Conservation (phyloP, 106 monocot genomes). For the Alisma plantagoaquatica region DNA sequence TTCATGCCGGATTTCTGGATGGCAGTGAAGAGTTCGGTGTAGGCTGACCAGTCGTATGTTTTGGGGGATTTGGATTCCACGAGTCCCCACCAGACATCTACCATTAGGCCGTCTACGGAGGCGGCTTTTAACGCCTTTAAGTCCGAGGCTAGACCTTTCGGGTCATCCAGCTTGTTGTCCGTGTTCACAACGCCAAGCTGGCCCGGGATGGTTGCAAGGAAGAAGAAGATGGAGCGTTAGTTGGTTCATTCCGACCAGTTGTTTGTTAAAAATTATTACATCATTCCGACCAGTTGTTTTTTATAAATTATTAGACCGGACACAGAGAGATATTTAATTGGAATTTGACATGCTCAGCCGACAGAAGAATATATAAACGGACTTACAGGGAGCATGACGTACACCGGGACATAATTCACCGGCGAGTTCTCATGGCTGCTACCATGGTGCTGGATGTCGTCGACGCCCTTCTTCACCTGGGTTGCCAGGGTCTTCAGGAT, state of each 20-base stretch:
- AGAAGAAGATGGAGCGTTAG: too few relatives aligned
- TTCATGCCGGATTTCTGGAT: constrained; percentile 29
- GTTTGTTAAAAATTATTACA: too few relatives aligned
- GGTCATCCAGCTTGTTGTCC: constrained; percentile 24
- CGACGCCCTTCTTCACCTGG: too few relatives aligned
- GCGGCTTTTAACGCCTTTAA: constrained; percentile 25
- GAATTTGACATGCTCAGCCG: background rate
- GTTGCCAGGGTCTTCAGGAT: too few relatives aligned
- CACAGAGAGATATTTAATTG: background rate
- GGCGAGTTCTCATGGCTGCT: constrained; percentile 14
- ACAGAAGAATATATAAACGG: background rate
- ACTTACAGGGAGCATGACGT: constrained; percentile 48
- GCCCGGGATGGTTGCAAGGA: background rate
- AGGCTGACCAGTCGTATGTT: constrained; percentile 33
- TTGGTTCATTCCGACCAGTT: too few relatives aligned
- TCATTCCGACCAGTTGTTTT: too few relatives aligned
- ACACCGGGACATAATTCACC: constrained; percentile 43
- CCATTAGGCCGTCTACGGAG: constrained; percentile 42
- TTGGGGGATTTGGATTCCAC: constrained; percentile 21
- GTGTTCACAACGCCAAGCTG: constrained; percentile 21
- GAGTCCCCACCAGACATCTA: constrained; percentile 53
- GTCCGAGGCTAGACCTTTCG: constrained; percentile 11
- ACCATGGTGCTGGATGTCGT: too few relatives aligned
- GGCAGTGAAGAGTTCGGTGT: constrained; percentile 30
- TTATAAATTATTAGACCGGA: too few relatives aligned